These are phyloP conservation scores for Oryza australiensis DNA, from an alignment of 176 grass and related monocot species.

Conservation along the genomic window DNA sequence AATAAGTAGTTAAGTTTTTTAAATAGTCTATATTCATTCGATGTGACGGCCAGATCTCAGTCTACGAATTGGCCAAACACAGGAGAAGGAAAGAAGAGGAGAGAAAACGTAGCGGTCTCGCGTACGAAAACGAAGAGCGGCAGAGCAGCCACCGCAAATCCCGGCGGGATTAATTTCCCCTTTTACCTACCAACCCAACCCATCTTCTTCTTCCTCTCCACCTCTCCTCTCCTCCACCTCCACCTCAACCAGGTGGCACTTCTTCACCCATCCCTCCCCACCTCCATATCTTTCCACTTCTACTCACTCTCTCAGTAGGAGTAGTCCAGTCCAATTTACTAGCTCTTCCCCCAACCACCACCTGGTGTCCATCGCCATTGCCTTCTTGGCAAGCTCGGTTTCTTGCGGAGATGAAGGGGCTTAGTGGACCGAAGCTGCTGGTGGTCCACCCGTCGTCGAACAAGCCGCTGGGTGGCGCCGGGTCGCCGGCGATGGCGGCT, in stretches of 20 bases:
- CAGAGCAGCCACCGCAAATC: conserved; percentile 41
- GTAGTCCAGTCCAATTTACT: conserved; percentile 13
- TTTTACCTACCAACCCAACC: conserved; percentile 23
- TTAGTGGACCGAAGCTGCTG: conserved; percentile 45
- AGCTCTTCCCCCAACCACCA: neutral
- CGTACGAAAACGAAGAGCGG: conserved; percentile 23
- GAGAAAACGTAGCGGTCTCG: too few species aligned
- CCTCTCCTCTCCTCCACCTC: conserved; percentile 1
- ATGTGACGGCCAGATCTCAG: too few species aligned
- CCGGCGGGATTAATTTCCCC: conserved; percentile 22
- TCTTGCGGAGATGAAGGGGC: conserved; percentile 33
- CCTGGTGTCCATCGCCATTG: conserved; percentile 22
- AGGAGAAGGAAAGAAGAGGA: neutral
- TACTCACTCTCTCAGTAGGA: neutral
- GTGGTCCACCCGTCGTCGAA: conserved; percentile 42
- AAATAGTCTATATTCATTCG: too few species aligned
- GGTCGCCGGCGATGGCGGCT: conserved; percentile 21
- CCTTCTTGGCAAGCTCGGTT: neutral
- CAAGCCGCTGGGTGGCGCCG: conserved; percentile 41
- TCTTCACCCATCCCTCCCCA: conserved; percentile 14
- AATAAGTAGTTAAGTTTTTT: too few species aligned
- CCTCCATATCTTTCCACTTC: conserved; percentile 22
- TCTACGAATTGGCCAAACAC: neutral
- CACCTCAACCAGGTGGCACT: conserved; percentile 18
- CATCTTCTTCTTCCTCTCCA: conserved; percentile 2